Conservation (phyloP, 345 rosid species). For the Eutrema heterophyllum region DNA sequence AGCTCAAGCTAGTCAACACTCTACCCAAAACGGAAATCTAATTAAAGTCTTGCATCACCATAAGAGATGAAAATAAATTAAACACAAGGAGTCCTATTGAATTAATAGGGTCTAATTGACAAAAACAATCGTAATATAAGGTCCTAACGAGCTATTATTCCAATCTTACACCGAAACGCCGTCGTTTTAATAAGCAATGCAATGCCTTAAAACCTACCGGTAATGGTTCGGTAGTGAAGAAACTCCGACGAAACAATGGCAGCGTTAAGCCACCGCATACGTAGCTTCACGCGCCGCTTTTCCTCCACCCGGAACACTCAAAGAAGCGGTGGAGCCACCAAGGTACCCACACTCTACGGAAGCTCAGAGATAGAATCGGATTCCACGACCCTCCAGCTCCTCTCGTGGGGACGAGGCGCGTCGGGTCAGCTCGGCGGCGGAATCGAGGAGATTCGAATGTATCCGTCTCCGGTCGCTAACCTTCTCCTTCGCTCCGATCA, state of each 20-base stretch:
- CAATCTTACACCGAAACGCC: not conserved
- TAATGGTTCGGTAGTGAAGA: not conserved
- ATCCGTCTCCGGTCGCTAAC: constrained; percentile 66
- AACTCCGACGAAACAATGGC: constrained; percentile 28
- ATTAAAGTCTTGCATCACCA: not conserved
- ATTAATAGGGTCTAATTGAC: not conserved
- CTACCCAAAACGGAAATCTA: not conserved
- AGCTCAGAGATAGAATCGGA: constrained; percentile 35
- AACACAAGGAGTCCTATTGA: not conserved
- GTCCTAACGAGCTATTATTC: not conserved
- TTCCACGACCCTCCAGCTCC: constrained; percentile 47
- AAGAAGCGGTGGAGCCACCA: constrained; percentile 20
- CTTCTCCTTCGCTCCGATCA: constrained; percentile 44
- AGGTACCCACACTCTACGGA: constrained; percentile 45
- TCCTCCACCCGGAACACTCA: constrained; percentile 8
- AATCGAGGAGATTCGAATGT: constrained; percentile 65
- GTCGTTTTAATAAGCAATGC: not conserved
- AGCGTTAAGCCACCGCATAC: constrained; percentile 24
- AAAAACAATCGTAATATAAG: not conserved
- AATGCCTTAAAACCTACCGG: constrained; percentile 1
- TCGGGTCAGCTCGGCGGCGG: constrained; percentile 97
- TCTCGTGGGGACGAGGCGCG: constrained; percentile 91
- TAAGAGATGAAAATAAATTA: not conserved
- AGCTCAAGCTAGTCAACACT: not conserved
- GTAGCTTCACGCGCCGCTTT: constrained; percentile 24